A percentile compares a stretch with the other conserved stretches of the same genome.
Evolutionary conservation across 305 asterid genomes (phyloP).

Genomic region (Fraxinus albicans): DNA sequence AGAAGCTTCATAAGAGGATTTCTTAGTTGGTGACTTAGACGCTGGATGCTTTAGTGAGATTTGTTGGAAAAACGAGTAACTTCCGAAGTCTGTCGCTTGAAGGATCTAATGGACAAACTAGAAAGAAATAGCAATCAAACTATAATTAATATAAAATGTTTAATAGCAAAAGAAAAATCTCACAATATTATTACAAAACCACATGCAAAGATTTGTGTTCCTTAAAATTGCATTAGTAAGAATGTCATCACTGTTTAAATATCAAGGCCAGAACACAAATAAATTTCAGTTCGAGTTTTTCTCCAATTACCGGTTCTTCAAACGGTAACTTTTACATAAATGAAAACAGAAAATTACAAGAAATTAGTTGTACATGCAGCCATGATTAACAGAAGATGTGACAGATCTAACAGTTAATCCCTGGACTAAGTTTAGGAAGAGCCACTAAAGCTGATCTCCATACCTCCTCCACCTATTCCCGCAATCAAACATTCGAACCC

Average conservation of each 20-base stretch:
- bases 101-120: neutral
- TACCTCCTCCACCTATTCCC: slow-evolving; percentile 87
- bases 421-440: slow-evolving; percentile 35
- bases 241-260: neutral
- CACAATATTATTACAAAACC: too few relatives aligned
- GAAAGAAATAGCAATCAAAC: neutral
- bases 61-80: neutral
- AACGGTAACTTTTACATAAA: neutral
- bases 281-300: neutral
- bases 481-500: slow-evolving; percentile 86
- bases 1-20: too few relatives aligned
- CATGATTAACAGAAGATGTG: neutral
- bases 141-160: too few relatives aligned
- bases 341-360: neutral
- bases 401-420: slow-evolving; percentile 30
- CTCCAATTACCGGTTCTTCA: neutral
- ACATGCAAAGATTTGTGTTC: neutral
- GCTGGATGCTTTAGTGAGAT: neutral
- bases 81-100: neutral
- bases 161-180: neutral
- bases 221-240: neutral
- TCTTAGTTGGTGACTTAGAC: neutral
- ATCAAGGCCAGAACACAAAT: neutral
- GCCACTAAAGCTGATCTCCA: slow-evolving; percentile 71
- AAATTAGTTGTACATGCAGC: slow-evolving; percentile 12